Percentiles rank a stretch among this genome's conserved stretches.
phyloP scores from a whole-genome alignment of 2,329 filamentous ascomycete species.

The Colletotrichum sojae region DNA sequence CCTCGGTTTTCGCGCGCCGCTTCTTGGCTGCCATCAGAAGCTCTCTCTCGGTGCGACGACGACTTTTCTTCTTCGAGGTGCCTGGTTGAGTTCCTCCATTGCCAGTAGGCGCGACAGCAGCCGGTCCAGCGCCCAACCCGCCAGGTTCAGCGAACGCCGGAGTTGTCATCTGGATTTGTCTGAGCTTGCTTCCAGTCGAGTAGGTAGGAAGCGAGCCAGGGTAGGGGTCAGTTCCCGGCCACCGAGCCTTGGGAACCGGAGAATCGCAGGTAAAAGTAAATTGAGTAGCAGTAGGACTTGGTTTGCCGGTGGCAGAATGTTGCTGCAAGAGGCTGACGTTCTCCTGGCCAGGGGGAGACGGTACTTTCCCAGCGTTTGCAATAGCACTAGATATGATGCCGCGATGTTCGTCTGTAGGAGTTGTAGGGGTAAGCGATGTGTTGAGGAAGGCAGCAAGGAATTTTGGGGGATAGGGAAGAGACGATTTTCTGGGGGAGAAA shows the following conservation, averaged over 20 bases:
- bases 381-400: slow-evolving; percentile 95
- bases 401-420: slow-evolving; percentile 60
- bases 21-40: slow-evolving; percentile 82
- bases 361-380: slow-evolving; percentile 84
- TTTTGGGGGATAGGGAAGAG: neutral
- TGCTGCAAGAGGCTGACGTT: slow-evolving; percentile 85
- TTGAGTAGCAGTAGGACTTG: slow-evolving; percentile 82
- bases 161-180: slow-evolving; percentile 42
- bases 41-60: slow-evolving; percentile 77
- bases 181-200: slow-evolving; percentile 44
- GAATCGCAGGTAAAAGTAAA: slow-evolving; percentile 98
- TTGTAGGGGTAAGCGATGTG: slow-evolving; percentile 41
- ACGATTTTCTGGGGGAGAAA: neutral
- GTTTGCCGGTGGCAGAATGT: slow-evolving; percentile 69
- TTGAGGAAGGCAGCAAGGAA: neutral
- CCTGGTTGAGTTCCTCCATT: slow-evolving; percentile 53
- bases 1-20: slow-evolving; percentile 82
- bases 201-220: slow-evolving; percentile 47
- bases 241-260: slow-evolving; percentile 84
- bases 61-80: slow-evolving; percentile 73
- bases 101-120: slow-evolving; percentile 47
- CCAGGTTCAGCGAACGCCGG: slow-evolving; percentile 35
- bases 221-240: slow-evolving; percentile 71
- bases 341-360: slow-evolving; percentile 77
- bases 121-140: slow-evolving; percentile 5